Evolutionary conservation across 2,329 filamentous ascomycete species (phyloP), one percentile per base, ranked within the genome.

Genomic region (Blastomyces silverae): DNA sequence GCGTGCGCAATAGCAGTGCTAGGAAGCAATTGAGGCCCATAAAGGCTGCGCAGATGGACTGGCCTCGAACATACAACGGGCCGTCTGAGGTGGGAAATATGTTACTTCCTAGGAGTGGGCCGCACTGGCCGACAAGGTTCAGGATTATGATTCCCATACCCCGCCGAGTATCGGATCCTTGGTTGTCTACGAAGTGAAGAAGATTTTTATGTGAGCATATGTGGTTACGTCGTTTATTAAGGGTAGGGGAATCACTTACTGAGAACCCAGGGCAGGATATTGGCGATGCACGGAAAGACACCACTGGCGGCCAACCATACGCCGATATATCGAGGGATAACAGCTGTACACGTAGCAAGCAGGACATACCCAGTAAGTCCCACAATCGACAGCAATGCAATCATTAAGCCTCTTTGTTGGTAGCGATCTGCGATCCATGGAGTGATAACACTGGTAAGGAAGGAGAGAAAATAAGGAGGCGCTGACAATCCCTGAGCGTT

Each of bases 401-500:
- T 83, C 69, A 85, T 82, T 56, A 85, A 71, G 1, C 87, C 87
- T 53, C 88, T 85, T 72, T 89, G 87, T 67, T 84, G 83, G 1
- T 82, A 80, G 17, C 80, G 81, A 76, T 91, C 88, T n/a, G 87
- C 87, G 46, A 89, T 73, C 73, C 81, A 88, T 5, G 86, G 86
- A 1, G 84, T 84, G 11, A 71, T 70, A 66, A 91, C 81, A 56
- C 85, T 88, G 28, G 86, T 75, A 15, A 89, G 69, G 72, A 88
- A 90, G 1, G 87, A 82, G 20, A 89, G 74, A 69, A 91, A 85
- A 73, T 88, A 90, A 0, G 88, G 87, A 0, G 88, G 88, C 0
- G 88, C 87, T 0, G 87, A 87, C 15, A 92, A 81, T 0, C 88
- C 89, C 75, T 92, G 89, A 0, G 89, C 86, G 65, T 86, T 80